These are phyloP conservation scores for Phytophthora ramorum DNA, from an alignment of 352 stramenopile genomes.

Conservation along the genomic window DNA sequence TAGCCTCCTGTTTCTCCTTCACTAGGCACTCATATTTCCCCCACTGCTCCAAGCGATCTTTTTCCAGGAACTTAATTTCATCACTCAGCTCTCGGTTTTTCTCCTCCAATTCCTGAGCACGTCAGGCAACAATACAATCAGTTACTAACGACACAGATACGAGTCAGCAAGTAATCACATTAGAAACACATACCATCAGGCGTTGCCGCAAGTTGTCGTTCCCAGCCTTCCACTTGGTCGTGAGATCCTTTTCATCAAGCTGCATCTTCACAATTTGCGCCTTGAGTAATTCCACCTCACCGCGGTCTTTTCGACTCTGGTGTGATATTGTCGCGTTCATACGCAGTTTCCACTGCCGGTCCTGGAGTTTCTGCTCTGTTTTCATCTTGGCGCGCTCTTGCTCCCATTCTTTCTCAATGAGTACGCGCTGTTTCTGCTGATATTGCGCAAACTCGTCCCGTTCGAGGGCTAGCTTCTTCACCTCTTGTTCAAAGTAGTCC, in stretches of 20 bases:
- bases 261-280: conserved; percentile 87
- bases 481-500: conserved; percentile 67
- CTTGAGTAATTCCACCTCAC: conserved; percentile 78
- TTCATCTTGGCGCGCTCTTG: conserved; percentile 79
- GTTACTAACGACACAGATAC: neutral
- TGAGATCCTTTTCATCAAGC: conserved; percentile 64
- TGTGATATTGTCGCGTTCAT: conserved; percentile 61
- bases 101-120: conserved; percentile 72
- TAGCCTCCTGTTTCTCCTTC: conserved; percentile 52
- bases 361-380: conserved; percentile 67
- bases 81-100: conserved; percentile 76
- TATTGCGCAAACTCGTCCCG: conserved; percentile 58
- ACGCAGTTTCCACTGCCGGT: conserved; percentile 78
- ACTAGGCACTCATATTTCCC: conserved; percentile 64
- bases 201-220: conserved; percentile 74
- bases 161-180: neutral
- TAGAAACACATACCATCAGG: conserved; percentile 50
- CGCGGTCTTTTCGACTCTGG: conserved; percentile 65
- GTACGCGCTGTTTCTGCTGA: conserved; percentile 54
- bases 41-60: conserved; percentile 79
- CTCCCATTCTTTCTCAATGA: conserved; percentile 78
- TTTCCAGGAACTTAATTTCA: conserved; percentile 84
- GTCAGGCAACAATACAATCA: neutral
- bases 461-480: conserved; percentile 61
- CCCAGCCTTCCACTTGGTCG: conserved; percentile 68